Percentiles rank a stretch among this genome's conserved stretches.
These are phyloP conservation scores for Candida glaebosa DNA, from an alignment of 805 yeast species.

Conservation along the genomic window DNA sequence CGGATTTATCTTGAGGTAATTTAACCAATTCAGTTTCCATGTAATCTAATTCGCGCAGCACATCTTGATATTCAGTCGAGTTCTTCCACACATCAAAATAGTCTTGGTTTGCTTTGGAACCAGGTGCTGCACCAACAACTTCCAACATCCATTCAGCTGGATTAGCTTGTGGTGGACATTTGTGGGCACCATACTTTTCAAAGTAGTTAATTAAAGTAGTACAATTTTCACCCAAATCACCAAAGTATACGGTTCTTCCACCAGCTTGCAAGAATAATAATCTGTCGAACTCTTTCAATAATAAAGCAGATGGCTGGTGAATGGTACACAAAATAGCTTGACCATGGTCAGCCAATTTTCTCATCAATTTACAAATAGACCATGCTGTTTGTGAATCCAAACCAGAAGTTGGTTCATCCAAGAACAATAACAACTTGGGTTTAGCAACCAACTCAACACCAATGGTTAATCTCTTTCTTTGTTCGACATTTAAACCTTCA, in stretches of 20 bases:
- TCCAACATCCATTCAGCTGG: conserved; percentile 84
- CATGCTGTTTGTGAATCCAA: conserved; percentile 44
- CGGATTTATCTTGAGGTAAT: conserved; percentile 22
- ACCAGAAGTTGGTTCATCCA: conserved; percentile 44
- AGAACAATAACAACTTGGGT: conserved; percentile 34
- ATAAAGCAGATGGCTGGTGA: conserved; percentile 82
- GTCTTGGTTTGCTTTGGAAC: conserved; percentile 68
- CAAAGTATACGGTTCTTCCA: conserved; percentile 78
- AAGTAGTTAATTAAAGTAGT: conserved; percentile 57
- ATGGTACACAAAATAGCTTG: conserved; percentile 54
- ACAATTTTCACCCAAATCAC: conserved; percentile 71
- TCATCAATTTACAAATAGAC: conserved; percentile 39
- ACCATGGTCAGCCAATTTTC: conserved; percentile 39
- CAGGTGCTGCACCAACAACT: conserved; percentile 81
- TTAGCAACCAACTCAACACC: conserved; percentile 43
- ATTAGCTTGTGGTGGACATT: conserved; percentile 37
- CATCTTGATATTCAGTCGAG: conserved; percentile 58
- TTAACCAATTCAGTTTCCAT: conserved; percentile 59
- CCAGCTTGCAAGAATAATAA: conserved; percentile 67
- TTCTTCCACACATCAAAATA: conserved; percentile 75
- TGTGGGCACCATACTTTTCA: conserved; percentile 64
- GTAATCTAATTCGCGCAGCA: conserved; percentile 54
- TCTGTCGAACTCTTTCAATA: conserved; percentile 76
- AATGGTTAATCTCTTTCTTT: conserved; percentile 39
- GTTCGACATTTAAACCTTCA: conserved; percentile 48